Conservation (phyloP, 208 protist species). For the Leishmania mexicana region DNA sequence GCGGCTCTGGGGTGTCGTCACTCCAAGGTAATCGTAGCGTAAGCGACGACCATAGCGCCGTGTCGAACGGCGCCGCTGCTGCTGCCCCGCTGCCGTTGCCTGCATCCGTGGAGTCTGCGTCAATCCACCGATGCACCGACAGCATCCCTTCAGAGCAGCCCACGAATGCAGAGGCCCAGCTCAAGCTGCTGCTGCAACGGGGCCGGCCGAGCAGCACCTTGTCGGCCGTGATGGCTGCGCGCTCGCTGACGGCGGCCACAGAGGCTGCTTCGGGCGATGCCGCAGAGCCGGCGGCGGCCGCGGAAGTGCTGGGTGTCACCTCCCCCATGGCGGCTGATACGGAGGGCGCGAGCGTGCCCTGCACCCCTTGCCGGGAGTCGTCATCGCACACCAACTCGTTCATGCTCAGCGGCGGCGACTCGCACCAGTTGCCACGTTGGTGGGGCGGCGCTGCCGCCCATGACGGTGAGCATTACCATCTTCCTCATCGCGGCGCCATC, state of each 20-base stretch:
- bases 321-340: background rate
- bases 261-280: background rate
- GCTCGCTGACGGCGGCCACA: background rate
- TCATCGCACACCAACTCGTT: background rate
- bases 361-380: background rate
- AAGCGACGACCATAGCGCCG: background rate
- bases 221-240: background rate
- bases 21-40: background rate
- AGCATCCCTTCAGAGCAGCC: background rate
- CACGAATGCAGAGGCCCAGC: background rate
- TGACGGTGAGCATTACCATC: background rate
- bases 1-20: background rate
- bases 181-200: slow-evolving; percentile 1
- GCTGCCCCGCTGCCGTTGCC: background rate
- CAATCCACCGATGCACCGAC: background rate
- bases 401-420: slow-evolving; percentile 1
- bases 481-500: background rate
- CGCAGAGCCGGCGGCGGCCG: background rate
- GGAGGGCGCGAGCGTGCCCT: background rate
- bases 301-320: background rate
- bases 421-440: background rate
- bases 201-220: background rate
- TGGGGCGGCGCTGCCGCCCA: background rate
- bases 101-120: background rate
- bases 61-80: background rate